A percentile compares a stretch with the other conserved stretches of the same genome.
Evolutionary conservation across 495 filamentous ascomycete genomes (phyloP).

Genomic region (Chlorociboria aeruginascens): DNA sequence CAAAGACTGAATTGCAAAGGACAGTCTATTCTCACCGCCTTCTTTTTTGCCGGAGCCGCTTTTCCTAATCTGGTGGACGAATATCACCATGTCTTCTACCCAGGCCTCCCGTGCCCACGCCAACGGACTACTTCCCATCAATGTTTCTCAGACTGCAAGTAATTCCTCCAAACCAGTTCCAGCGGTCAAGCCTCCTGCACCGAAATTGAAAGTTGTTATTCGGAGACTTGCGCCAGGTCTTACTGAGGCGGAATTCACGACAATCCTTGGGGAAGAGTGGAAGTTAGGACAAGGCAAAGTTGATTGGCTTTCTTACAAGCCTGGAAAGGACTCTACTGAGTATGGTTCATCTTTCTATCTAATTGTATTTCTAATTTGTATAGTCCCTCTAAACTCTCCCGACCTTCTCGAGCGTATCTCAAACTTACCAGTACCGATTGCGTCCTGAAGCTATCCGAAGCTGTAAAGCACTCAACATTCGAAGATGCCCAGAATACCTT

Average conservation of each 20-base stretch:
- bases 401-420: conserved; percentile 66
- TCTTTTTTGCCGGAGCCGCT: too few species aligned
- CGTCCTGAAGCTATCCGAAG: conserved; percentile 48
- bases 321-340: conserved; percentile 85
- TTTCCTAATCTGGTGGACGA: too few species aligned
- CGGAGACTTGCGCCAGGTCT: conserved; percentile 78
- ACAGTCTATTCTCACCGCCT: not conserved
- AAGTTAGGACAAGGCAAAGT: conserved; percentile 64
- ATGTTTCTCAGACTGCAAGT: conserved; percentile 36
- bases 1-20: not conserved
- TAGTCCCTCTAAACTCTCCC: conserved; percentile 67
- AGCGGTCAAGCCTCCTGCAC: conserved; percentile 42
- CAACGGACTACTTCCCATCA: conserved; percentile 51
- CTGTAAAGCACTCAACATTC: conserved; percentile 52
- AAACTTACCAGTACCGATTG: conserved; percentile 53
- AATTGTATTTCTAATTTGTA: conserved; percentile 1
- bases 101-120: conserved; percentile 25
- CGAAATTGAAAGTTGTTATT: conserved; percentile 73
- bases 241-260: conserved; percentile 67
- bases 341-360: conserved; percentile 28
- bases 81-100: not conserved
- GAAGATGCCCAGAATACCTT: conserved; percentile 61
- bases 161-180: conserved; percentile 35
- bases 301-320: conserved; percentile 67
- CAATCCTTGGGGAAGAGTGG: conserved; percentile 71